Base-by-base conservation (phyloP, 2,329 filamentous ascomycete genomes). In the Xylaria multiplex region DNA sequence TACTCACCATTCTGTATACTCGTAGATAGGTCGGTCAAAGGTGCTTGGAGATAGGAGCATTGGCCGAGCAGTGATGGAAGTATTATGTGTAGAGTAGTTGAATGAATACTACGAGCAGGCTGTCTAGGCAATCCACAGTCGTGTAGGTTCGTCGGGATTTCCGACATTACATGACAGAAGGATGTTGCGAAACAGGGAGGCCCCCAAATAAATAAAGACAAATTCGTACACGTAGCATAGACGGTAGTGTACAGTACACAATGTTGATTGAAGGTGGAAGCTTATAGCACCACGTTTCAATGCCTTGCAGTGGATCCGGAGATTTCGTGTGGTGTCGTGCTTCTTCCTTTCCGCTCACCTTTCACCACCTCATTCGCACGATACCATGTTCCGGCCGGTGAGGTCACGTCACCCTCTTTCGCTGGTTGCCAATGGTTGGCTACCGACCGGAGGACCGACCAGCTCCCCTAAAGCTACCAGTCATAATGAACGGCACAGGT, bases 201-300 rank as follows among this genome's bases (percentile, higher is more conserved):
- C 43, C 43, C 35, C 8, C 11, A 46, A 46, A 22, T 46, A 46
- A 22, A 40, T 14, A 14, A 40, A 40, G 37, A 40, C 11, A 40
- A 14, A 14, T 48, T 24, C 6, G 45, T 24, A 22, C 19, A 48
- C 45, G 19, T 48, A 48, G 9, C 19, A 27, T 27, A 27, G 27
- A 27, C 45, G 2, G 16, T 9, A 24, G 22, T 9, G 45, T 24
- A 48, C 19, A 48, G 37, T 14, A 40, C 4, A 11, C 9, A 40
- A n/a, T 46, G 37, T 37, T 8, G 30, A 16, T 37, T 35, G 32
- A 53, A 37, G 8, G 19, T 37, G 22, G 16, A 37, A 40, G 37
- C 52, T 55, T 55, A 55, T 55, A 27, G 37, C 53, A 55, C 53
- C 53, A 57, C 54, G 54, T 57, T 57, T 57, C 54, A 57, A 27